Percentiles rank a stretch among this genome's conserved stretches.
phyloP scores from a whole-genome alignment of 2,329 filamentous ascomycete species.

The Pseudogymnoascus sp. region DNA sequence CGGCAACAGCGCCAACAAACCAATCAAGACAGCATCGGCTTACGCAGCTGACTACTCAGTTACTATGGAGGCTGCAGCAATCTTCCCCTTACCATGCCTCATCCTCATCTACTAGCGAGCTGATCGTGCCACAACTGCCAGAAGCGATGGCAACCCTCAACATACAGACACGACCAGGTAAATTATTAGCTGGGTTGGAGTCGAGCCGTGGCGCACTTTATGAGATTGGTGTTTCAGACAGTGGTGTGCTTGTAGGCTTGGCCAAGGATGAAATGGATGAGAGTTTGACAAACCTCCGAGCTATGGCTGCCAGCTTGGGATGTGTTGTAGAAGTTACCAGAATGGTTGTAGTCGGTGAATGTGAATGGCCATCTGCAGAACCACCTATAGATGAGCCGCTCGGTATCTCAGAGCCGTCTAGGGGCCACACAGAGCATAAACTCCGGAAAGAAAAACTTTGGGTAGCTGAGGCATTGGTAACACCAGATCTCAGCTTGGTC shows the following conservation, averaged over 20 bases:
- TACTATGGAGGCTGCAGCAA: constrained; percentile 91
- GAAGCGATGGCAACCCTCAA: constrained; percentile 46
- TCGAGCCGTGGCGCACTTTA: constrained; percentile 91
- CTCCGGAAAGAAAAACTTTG: constrained; percentile 52
- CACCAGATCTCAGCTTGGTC: constrained; percentile 51
- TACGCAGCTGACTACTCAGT: constrained; percentile 86
- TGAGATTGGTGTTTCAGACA: constrained; percentile 92
- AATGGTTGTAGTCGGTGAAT: constrained; percentile 75
- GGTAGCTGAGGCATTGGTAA: constrained; percentile 86
- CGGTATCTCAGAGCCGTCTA: constrained; percentile 18
- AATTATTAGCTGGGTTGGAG: constrained; percentile 70
- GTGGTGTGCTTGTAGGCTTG: constrained; percentile 82
- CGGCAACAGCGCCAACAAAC: constrained; percentile 29
- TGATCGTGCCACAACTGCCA: constrained; percentile 67
- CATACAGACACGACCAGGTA: constrained; percentile 35
- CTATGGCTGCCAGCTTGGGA: constrained; percentile 89
- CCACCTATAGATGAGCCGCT: constrained; percentile 13
- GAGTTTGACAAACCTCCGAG: constrained; percentile 71
- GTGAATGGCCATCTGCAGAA: constrained; percentile 50
- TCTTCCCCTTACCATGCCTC: constrained; percentile 86
- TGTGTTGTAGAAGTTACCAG: constrained; percentile 76
- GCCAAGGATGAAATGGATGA: constrained; percentile 88
- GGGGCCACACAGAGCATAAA: constrained; percentile 15
- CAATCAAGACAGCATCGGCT: constrained; percentile 75
- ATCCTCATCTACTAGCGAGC: constrained; percentile 64